Conservation (phyloP, 768 basidiomycete genomes). For the Pholiota molesta region DNA sequence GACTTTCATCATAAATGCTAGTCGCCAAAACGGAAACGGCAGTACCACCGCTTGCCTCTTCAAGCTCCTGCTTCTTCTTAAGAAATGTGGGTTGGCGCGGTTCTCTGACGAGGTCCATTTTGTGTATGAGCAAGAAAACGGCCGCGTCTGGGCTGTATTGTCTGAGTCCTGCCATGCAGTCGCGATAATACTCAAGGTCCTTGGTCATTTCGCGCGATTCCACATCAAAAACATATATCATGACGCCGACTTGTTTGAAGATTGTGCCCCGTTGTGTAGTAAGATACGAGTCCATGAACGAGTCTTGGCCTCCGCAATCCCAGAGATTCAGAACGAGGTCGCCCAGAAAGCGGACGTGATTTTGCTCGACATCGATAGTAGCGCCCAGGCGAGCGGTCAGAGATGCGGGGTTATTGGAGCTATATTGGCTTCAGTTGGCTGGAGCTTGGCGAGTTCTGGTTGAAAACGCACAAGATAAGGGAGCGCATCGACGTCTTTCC, state of each 20-base stretch:
- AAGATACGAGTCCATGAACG: slow-evolving; percentile 98
- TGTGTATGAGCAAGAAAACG: slow-evolving; percentile 92
- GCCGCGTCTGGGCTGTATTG: slow-evolving; percentile 81
- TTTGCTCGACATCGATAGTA: slow-evolving; percentile 97
- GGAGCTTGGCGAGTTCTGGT: slow-evolving; percentile 6
- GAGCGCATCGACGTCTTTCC: slow-evolving; percentile 98
- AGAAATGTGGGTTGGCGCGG: slow-evolving; percentile 62
- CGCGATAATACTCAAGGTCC: slow-evolving; percentile 90
- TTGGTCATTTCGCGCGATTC: slow-evolving; percentile 82
- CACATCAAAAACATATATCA: slow-evolving; percentile 99
- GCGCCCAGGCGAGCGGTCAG: slow-evolving; percentile 91
- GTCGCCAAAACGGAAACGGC: slow-evolving; percentile 83
- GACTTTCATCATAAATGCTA: slow-evolving; percentile 95
- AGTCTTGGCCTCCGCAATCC: slow-evolving; percentile 99
- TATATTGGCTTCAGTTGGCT: slow-evolving; percentile 33
- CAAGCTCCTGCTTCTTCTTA: slow-evolving; percentile 73
- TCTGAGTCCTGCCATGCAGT: slow-evolving; percentile 83
- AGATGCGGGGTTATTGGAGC: slow-evolving; percentile 93
- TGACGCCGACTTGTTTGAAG: slow-evolving; percentile 94
- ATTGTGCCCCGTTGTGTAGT: slow-evolving; percentile 90
- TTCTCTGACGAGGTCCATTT: slow-evolving; percentile 92
- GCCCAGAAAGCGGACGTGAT: slow-evolving; percentile 95
- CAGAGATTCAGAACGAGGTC: slow-evolving; percentile 95
- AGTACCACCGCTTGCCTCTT: slow-evolving; percentile 64
- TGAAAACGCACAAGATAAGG: slow-evolving; percentile 86